phyloP scores from a whole-genome alignment of 2,329 filamentous ascomycete genomes.

The Colletotrichum noveboracense region DNA sequence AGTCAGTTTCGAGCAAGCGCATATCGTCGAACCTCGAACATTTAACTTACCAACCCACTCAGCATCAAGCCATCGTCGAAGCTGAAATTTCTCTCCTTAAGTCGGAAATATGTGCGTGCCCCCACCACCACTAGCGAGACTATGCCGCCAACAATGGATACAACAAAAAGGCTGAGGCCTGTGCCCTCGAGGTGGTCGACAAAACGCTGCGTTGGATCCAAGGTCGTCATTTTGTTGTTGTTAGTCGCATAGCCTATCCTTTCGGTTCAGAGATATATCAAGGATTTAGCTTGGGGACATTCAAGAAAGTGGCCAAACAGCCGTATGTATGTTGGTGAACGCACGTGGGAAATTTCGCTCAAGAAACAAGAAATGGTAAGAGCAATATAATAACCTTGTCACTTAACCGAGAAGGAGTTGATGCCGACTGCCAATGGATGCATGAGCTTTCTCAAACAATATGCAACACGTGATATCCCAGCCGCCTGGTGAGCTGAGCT shows the following conservation, averaged over 20 bases:
- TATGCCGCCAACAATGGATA: conserved; percentile 22
- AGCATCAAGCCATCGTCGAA: conserved; percentile 24
- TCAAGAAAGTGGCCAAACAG: not conserved
- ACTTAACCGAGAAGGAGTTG: not conserved
- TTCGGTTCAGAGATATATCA: not conserved
- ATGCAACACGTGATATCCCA: not conserved
- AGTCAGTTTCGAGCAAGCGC: not conserved
- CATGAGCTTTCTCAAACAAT: not conserved
- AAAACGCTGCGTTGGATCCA: conserved; percentile 10
- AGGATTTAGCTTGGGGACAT: not conserved
- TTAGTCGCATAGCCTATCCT: not conserved
- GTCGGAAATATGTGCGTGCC: conserved; percentile 19
- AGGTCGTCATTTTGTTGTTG: conserved; percentile 10
- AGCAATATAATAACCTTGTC: not conserved
- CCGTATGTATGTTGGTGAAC: not conserved
- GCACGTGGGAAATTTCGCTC: not conserved
- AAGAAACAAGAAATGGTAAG: not conserved
- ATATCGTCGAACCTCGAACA: accelerated
- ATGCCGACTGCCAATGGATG: not conserved
- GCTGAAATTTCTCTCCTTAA: conserved; percentile 1
- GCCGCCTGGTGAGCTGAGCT: not conserved
- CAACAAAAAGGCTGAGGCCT: conserved; percentile 22
- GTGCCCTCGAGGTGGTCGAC: conserved; percentile 13
- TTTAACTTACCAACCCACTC: conserved; percentile 14
- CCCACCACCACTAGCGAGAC: conserved; percentile 23